A percentile compares a stretch with the other conserved stretches of the same genome.
Conservation (phyloP, 176 grass and related monocot species). For the Oryza glumipatula region DNA sequence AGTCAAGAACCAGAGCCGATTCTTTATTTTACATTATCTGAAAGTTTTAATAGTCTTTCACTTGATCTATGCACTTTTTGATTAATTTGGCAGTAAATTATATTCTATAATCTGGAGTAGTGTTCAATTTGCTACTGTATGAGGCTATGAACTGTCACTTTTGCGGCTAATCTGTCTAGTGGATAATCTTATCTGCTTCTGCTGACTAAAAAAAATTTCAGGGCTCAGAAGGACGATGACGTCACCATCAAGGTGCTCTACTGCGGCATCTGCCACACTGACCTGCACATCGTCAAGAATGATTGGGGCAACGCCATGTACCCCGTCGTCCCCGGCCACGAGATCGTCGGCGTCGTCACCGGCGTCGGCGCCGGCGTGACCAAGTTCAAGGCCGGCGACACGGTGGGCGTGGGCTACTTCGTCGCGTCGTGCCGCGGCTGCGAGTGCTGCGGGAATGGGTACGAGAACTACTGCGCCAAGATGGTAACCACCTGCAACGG, state of each 20-base stretch:
- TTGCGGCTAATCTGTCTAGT: no score
- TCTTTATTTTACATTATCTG: no score
- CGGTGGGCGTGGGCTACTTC: slow-evolving; percentile 70
- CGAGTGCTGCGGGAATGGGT: slow-evolving; percentile 51
- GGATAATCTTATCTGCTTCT: neutral
- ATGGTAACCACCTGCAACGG: slow-evolving; percentile 64
- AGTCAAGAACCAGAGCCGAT: no score
- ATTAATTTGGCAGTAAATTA: no score
- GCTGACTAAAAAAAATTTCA: slow-evolving; percentile 6
- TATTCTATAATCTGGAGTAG: no score
- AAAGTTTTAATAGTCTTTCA: no score
- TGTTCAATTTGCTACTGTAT: neutral
- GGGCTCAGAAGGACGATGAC: slow-evolving; percentile 54
- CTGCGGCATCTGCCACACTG: slow-evolving; percentile 80
- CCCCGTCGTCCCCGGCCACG: slow-evolving; percentile 65
- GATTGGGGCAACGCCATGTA: slow-evolving; percentile 69
- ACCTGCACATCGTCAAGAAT: slow-evolving; percentile 68
- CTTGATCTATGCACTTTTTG: no score
- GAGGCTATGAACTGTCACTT: neutral
- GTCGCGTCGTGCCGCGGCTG: slow-evolving; percentile 61
- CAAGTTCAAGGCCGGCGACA: slow-evolving; percentile 63
- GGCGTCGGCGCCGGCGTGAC: slow-evolving; percentile 51
- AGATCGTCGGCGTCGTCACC: slow-evolving; percentile 55
- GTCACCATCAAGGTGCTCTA: slow-evolving; percentile 78
- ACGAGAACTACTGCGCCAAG: slow-evolving; percentile 65